These are phyloP conservation scores for Auxenochlorella pyrenoidosa DNA, from an alignment of 139 green algal species.

Conservation along the genomic window DNA sequence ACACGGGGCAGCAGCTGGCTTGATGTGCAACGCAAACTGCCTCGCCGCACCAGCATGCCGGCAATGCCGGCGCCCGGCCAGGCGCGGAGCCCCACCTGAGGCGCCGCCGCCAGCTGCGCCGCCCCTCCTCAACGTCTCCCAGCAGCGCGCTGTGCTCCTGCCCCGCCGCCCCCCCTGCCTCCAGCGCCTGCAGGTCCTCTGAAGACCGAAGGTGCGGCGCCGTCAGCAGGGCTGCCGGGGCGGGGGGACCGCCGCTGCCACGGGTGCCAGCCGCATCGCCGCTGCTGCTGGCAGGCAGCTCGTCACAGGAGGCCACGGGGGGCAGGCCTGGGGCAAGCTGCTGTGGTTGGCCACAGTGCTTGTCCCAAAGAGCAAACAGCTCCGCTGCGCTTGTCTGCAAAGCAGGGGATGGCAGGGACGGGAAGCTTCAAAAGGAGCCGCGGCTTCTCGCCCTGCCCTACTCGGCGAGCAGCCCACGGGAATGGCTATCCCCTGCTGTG, in stretches of 20 bases:
- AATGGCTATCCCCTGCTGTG: not conserved
- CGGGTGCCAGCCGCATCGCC: not conserved
- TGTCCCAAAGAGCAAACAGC: slow-evolving; percentile 32
- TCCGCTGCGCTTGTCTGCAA: not conserved
- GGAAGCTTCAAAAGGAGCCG: too few relatives aligned
- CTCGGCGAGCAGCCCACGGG: not conserved
- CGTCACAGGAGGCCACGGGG: not conserved
- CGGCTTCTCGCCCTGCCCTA: not conserved
- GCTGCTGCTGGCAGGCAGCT: not conserved
- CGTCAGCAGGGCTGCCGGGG: not conserved
- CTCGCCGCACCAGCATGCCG: not conserved
- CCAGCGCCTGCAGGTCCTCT: not conserved
- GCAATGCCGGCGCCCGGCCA: not conserved
- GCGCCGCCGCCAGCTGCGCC: slow-evolving; percentile 16
- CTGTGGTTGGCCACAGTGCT: slow-evolving; percentile 17
- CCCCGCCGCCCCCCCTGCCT: not conserved
- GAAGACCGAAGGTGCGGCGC: not conserved
- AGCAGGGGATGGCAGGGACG: not conserved
- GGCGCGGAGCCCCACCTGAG: not conserved
- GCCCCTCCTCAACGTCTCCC: slow-evolving; percentile 1
- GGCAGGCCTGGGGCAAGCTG: not conserved
- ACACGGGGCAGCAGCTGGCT: too few relatives aligned
- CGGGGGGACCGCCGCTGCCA: not conserved
- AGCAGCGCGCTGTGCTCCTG: not conserved
- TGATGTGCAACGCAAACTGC: too few relatives aligned